Conservation (phyloP, 176 grass and related monocot genomes). For the Triticum monococcum region DNA sequence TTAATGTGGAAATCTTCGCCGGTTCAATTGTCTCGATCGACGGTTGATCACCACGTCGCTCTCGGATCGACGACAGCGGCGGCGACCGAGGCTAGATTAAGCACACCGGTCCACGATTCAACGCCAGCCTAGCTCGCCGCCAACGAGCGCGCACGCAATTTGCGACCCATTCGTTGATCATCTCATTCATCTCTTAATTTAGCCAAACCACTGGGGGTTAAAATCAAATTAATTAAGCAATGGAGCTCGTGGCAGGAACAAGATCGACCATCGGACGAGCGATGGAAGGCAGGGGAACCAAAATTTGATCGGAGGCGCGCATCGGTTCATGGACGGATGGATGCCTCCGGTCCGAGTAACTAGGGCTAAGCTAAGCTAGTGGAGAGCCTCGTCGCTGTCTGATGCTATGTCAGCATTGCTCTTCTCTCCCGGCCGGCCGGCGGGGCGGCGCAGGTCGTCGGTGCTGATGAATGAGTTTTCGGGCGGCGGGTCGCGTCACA, state of each 20-base stretch:
- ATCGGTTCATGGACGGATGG: not conserved
- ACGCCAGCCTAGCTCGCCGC: not conserved
- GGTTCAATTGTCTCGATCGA: not conserved
- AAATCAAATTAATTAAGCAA: not conserved
- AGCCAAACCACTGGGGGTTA: not conserved
- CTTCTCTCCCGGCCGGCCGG: not conserved
- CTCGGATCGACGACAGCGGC: not conserved
- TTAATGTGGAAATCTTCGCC: not conserved
- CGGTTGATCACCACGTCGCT: not conserved
- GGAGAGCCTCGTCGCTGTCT: not conserved
- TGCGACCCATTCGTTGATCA: not conserved
- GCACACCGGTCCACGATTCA: constrained; percentile 25
- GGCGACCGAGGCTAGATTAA: not conserved
- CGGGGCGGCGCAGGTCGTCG: not conserved
- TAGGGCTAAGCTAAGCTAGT: constrained; percentile 16
- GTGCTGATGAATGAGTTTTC: not conserved
- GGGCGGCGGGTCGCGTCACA: constrained; percentile 36
- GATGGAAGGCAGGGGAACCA: not conserved
- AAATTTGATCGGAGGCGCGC: constrained; percentile 18
- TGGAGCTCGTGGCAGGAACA: not conserved
- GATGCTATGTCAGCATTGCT: not conserved
- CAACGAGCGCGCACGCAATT: not conserved
- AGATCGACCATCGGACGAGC: no score
- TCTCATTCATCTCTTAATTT: not conserved
- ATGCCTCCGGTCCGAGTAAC: not conserved